phyloP scores from a whole-genome alignment of 768 basidiomycete genomes.

The Obba rivulosa region DNA sequence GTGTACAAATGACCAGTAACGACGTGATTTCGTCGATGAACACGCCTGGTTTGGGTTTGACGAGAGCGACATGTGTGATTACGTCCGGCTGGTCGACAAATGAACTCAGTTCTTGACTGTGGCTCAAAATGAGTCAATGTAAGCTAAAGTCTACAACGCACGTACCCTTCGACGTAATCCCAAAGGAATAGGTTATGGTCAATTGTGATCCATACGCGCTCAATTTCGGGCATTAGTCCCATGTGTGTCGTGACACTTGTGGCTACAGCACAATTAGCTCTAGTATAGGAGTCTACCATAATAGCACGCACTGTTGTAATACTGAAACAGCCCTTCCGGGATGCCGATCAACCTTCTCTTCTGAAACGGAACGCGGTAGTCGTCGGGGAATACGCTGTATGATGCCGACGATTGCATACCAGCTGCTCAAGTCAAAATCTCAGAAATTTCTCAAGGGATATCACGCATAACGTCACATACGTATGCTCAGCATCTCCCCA shows the following conservation, averaged over 20 bases:
- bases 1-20: slow-evolving; percentile 87
- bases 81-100: slow-evolving; percentile 88
- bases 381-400: slow-evolving; percentile 74
- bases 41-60: slow-evolving; percentile 77
- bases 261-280: slow-evolving; percentile 33
- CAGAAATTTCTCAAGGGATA: background rate
- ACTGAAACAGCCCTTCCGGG: slow-evolving; percentile 72
- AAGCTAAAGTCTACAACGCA: slow-evolving; percentile 7
- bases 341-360: slow-evolving; percentile 73
- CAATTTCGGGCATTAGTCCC: slow-evolving; percentile 90
- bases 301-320: slow-evolving; percentile 56
- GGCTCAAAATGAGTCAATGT: slow-evolving; percentile 20
- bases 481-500: slow-evolving; percentile 60
- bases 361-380: slow-evolving; percentile 74
- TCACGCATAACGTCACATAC: too few species aligned
- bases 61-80: slow-evolving; percentile 84
- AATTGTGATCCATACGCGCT: slow-evolving; percentile 92
- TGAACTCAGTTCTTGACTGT: slow-evolving; percentile 81
- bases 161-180: slow-evolving; percentile 94
- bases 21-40: slow-evolving; percentile 92
- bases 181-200: slow-evolving; percentile 93
- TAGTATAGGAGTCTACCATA: slow-evolving; percentile 8
- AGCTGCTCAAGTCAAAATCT: slow-evolving; percentile 30
- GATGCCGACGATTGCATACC: slow-evolving; percentile 66
- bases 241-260: slow-evolving; percentile 72